Evolutionary conservation across 805 yeast genomes (phyloP).

Genomic region (Yueomyces sinensis): DNA sequence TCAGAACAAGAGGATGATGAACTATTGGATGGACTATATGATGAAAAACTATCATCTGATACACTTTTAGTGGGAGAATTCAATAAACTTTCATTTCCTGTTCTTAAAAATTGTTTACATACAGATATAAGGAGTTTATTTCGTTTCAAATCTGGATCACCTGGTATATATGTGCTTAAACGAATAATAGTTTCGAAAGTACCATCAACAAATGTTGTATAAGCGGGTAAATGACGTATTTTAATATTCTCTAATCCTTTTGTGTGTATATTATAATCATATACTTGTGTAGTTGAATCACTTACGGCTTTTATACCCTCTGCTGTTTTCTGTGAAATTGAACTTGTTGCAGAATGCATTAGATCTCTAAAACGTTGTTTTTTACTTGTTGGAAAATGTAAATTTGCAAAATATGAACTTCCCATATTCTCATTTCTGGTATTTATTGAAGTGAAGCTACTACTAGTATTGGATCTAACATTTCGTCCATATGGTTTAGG

Average conservation of each 20-base stretch:
- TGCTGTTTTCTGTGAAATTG: slow-evolving; percentile 35
- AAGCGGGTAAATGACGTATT: slow-evolving; percentile 49
- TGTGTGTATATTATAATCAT: slow-evolving; percentile 2
- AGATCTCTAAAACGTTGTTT: slow-evolving; percentile 37
- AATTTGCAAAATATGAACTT: no score
- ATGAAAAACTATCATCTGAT: not conserved
- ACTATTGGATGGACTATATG: not conserved
- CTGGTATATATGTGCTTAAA: slow-evolving; percentile 62
- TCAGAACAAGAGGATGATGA: not conserved
- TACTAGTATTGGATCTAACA: no score
- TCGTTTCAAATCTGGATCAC: slow-evolving; percentile 48
- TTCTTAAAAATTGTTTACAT: slow-evolving; percentile 38
- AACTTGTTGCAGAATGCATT: slow-evolving; percentile 38
- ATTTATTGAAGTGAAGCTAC: no score
- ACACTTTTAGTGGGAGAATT: not conserved
- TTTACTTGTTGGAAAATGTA: no score
- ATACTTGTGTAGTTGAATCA: slow-evolving; percentile 4
- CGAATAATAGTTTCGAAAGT: slow-evolving; percentile 42
- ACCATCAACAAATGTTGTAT: slow-evolving; percentile 26
- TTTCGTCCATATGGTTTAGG: no score
- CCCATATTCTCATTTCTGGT: no score
- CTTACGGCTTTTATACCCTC: slow-evolving; percentile 24
- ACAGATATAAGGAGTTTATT: slow-evolving; percentile 55
- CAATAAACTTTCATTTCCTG: slow-evolving; percentile 1
- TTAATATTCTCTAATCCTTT: slow-evolving; percentile 32